Conservation (phyloP, 2,329 filamentous ascomycete species). For the Talaromyces sp. region DNA sequence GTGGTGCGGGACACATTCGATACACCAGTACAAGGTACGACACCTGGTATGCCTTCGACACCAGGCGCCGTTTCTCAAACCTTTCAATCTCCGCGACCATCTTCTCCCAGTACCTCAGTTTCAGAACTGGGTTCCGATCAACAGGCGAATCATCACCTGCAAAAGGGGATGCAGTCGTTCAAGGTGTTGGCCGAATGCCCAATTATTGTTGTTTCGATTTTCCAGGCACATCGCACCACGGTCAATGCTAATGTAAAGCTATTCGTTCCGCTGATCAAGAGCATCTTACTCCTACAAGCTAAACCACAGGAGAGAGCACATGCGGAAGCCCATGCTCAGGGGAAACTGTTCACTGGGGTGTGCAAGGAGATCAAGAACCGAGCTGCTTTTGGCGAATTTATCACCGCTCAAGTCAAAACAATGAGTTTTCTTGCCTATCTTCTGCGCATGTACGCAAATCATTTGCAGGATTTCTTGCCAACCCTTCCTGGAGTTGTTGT, state of each 20-base stretch:
- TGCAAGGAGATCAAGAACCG: slow-evolving; percentile 91
- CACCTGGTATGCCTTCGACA: slow-evolving; percentile 48
- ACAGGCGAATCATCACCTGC: slow-evolving; percentile 73
- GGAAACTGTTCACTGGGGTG: slow-evolving; percentile 85
- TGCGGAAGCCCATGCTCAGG: slow-evolving; percentile 72
- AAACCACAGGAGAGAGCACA: slow-evolving; percentile 92
- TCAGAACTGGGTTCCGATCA: slow-evolving; percentile 79
- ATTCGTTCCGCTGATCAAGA: slow-evolving; percentile 92
- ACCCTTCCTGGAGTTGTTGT: slow-evolving; percentile 86
- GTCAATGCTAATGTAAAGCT: slow-evolving; percentile 82
- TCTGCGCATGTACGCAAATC: slow-evolving; percentile 78
- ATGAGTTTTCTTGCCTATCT: slow-evolving; percentile 98
- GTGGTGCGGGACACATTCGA: slow-evolving; percentile 96
- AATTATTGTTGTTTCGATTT: slow-evolving; percentile 97
- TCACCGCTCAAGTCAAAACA: slow-evolving; percentile 96
- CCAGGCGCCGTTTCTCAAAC: slow-evolving; percentile 56
- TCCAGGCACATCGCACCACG: slow-evolving; percentile 81
- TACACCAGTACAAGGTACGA: slow-evolving; percentile 58
- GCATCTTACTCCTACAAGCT: slow-evolving; percentile 81
- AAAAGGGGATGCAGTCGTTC: slow-evolving; percentile 97
- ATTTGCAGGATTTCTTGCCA: slow-evolving; percentile 82
- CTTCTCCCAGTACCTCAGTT: slow-evolving; percentile 78
- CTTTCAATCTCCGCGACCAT: slow-evolving; percentile 84
- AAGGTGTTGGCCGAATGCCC: slow-evolving; percentile 97
- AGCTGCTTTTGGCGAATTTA: slow-evolving; percentile 92